A percentile compares a stretch with the other conserved stretches of the same genome.
Evolutionary conservation across 148 eudicot genomes (phyloP).

Genomic region (Spergularia marina): DNA sequence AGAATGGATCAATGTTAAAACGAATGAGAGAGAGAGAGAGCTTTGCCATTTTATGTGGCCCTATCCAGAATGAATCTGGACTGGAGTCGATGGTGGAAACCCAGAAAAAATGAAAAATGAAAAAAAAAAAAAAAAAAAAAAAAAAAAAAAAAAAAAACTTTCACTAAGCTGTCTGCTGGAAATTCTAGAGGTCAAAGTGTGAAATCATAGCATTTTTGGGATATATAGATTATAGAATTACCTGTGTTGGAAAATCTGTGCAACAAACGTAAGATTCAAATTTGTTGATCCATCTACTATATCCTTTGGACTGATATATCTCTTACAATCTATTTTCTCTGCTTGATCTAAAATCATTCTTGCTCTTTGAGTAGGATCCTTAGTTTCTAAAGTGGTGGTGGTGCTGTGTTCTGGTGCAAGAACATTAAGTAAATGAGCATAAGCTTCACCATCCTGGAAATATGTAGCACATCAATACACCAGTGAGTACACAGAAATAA

Average conservation of each 20-base stretch:
- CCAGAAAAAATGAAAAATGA: not conserved
- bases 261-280: conserved; percentile 80
- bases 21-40: too few species aligned
- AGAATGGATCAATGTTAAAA: too few species aligned
- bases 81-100: too few species aligned
- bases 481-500: not conserved
- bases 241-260: conserved; percentile 84
- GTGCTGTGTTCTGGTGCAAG: conserved; percentile 77
- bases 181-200: not conserved
- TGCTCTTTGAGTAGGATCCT: conserved; percentile 73
- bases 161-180: not conserved
- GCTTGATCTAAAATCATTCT: conserved; percentile 72
- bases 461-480: not conserved
- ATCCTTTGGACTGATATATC: conserved; percentile 70
- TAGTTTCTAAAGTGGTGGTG: conserved; percentile 44
- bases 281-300: conserved; percentile 82
- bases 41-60: too few species aligned
- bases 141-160: not conserved
- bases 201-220: not conserved
- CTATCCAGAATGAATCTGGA: too few species aligned
- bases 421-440: conserved; percentile 78
- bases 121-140: not conserved
- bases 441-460: conserved; percentile 84
- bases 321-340: conserved; percentile 68
- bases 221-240: conserved; percentile 15